Base-by-base conservation (phyloP, 2,329 filamentous ascomycete genomes). In the Ophioceras dolichostomum region DNA sequence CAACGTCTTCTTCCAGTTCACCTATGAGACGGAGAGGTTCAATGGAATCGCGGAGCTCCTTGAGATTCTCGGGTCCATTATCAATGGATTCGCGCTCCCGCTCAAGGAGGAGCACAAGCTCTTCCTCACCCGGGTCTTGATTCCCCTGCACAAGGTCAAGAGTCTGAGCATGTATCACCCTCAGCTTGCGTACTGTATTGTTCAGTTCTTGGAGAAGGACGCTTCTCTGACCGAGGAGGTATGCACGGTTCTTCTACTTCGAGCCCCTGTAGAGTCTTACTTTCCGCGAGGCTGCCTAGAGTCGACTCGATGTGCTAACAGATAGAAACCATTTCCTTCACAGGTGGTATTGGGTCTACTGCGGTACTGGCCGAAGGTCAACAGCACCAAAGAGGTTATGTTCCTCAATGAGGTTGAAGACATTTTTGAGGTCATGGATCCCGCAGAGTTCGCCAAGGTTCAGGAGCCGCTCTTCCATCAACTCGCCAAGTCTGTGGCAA, bases 301-400 rank as follows among this genome's bases (percentile, higher is more conserved):
- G 34, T 13, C 36, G 28, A n/a, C n/a, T n/a, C n/a, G n/a, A 5
- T 29, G 27, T 22, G n/a, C 22, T 20, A n/a, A n/a, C n/a, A n/a
- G 32, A 39, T 44, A 43, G 47, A 47, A 36, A 46, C 48, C 35
- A 35, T 45, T 37, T 38, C n/a, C n/a, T n/a, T 29, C 40, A 13
- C 45, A 88, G 83, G 87, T 96, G 43, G 91, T 98, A 34, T 76
- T 96, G 46, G 91, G 91, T 32, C 70, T 98, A 39, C 70, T 98
- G 44, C 81, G 91, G 48, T 98, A 95, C 60, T 98, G 91, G 91
- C 91, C 91, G 34, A 98, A 98, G 68, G 86, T 94, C 50, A 98
- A 98, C 64, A 96, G 91, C 62, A 98, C 91, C 37, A 98, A 98
- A 62, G 91, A 98, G 61, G 91, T 98, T 54, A 98, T 98, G 91